These are phyloP conservation scores for Epichloe typhina DNA, from an alignment of 2,329 filamentous ascomycete species.

Conservation along the genomic window DNA sequence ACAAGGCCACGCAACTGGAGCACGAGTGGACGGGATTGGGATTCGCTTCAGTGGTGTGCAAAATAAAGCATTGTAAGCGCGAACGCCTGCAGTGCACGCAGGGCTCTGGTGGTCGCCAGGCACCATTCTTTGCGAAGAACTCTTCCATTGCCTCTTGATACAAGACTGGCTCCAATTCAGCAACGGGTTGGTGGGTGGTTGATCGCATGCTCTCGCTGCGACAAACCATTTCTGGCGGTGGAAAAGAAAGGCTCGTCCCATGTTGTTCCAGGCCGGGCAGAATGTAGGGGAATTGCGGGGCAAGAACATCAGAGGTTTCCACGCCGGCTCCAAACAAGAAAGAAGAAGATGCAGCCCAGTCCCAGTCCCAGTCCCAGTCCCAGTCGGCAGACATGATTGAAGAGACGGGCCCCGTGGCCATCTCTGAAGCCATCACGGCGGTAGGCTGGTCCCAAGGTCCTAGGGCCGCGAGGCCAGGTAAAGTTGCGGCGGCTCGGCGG, in stretches of 20 bases:
- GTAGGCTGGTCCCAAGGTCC: not conserved
- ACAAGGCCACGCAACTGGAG: slow-evolving; percentile 37
- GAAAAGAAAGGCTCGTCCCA: not conserved
- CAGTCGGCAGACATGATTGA: not conserved
- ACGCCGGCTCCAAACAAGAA: slow-evolving; percentile 4
- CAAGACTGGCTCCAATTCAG: not conserved
- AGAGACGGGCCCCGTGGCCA: not conserved
- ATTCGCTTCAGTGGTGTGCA: slow-evolving; percentile 32
- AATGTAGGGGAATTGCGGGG: not conserved
- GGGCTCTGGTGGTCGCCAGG: slow-evolving; percentile 26
- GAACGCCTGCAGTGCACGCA: slow-evolving; percentile 31
- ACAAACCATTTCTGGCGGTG: not conserved
- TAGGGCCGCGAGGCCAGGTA: not conserved
- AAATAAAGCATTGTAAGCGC: slow-evolving; percentile 33
- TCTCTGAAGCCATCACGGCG: not conserved
- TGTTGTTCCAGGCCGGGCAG: slow-evolving; percentile 1
- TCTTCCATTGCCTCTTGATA: slow-evolving; percentile 19
- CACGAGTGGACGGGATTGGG: slow-evolving; percentile 35
- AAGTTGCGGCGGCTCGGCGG: not conserved
- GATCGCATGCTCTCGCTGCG: not conserved
- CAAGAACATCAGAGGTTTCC: not conserved
- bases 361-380: slow-evolving; percentile 6
- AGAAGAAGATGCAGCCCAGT: slow-evolving; percentile 2
- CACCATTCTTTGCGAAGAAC: slow-evolving; percentile 27
- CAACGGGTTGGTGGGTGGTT: not conserved